Evolutionary conservation across 768 basidiomycete species (phyloP).

Genomic region (Leucosporidium scottii): DNA sequence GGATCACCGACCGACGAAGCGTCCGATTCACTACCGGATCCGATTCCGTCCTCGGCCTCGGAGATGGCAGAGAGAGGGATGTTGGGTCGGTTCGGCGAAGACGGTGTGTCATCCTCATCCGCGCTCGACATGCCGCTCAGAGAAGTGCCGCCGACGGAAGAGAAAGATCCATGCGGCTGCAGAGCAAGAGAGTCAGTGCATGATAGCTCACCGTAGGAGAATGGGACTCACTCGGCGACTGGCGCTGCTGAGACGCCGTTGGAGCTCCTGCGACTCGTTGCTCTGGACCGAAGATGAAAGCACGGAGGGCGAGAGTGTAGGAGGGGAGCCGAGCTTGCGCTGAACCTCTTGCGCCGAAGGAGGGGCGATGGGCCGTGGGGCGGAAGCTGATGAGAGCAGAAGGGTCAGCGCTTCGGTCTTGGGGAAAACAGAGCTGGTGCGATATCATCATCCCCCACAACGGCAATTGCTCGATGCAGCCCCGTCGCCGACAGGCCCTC

Average conservation of each 20-base stretch:
- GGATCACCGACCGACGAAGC: conserved; percentile 7
- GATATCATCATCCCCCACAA: too few species aligned
- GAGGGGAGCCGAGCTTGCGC: conserved; percentile 57
- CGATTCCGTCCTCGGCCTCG: conserved; percentile 21
- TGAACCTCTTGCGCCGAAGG: conserved; percentile 81
- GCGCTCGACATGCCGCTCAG: not conserved
- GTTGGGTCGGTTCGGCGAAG: conserved; percentile 4
- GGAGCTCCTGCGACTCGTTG: conserved; percentile 1
- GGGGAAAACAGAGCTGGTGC: too few species aligned
- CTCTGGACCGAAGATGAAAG: not conserved
- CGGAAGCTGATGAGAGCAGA: conserved; percentile 2
- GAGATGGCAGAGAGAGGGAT: conserved; percentile 25
- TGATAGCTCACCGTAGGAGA: too few species aligned
- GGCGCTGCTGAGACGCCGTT: conserved; percentile 11
- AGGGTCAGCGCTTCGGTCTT: too few species aligned
- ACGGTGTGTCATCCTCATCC: conserved; percentile 1
- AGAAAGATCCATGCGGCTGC: not conserved
- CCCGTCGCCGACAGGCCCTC: too few species aligned
- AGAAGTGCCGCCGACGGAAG: not conserved
- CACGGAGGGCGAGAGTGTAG: not conserved
- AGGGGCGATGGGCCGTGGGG: conserved; percentile 49
- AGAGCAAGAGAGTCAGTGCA: too few species aligned
- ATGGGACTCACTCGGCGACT: conserved; percentile 9
- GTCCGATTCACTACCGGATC: conserved; percentile 25
- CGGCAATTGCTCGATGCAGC: too few species aligned